A percentile compares a stretch with the other conserved stretches of the same genome.
These are phyloP conservation scores for Punica granatum DNA, from an alignment of 345 rosid species.

Conservation along the genomic window DNA sequence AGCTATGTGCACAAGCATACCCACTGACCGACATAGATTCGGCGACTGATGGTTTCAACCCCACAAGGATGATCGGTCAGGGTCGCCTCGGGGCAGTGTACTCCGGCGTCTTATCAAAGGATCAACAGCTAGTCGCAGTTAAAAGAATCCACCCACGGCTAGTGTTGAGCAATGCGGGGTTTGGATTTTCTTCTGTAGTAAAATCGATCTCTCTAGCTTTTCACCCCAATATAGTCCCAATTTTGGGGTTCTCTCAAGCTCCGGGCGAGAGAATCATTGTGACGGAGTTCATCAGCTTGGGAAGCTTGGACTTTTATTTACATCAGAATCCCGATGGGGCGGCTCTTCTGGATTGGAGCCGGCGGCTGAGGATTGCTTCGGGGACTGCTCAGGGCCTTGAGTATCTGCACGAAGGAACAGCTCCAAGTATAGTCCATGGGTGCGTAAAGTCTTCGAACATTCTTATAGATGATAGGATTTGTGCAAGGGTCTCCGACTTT, in stretches of 20 bases:
- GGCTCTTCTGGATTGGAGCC: conserved; percentile 50
- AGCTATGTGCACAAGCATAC: conserved; percentile 27
- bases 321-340: conserved; percentile 41
- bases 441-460: conserved; percentile 59
- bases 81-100: conserved; percentile 70
- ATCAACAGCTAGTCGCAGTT: conserved; percentile 41
- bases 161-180: conserved; percentile 61
- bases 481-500: conserved; percentile 54
- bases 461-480: conserved; percentile 36
- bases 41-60: conserved; percentile 68
- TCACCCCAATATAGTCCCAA: conserved; percentile 57
- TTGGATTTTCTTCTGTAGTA: conserved; percentile 49
- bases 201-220: conserved; percentile 55
- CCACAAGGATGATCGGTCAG: conserved; percentile 43
- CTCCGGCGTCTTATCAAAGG: conserved; percentile 33
- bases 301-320: conserved; percentile 43
- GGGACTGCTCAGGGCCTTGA: conserved; percentile 68
- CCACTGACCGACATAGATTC: conserved; percentile 51
- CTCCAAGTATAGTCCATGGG: conserved; percentile 59
- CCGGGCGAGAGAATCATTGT: conserved; percentile 78
- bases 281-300: conserved; percentile 39
- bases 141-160: conserved; percentile 71
- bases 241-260: conserved; percentile 70
- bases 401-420: conserved; percentile 47
- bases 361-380: conserved; percentile 52